Evolutionary conservation across 202 grass and related monocot species (phyloP).

Genomic region (Setaria viridis): DNA sequence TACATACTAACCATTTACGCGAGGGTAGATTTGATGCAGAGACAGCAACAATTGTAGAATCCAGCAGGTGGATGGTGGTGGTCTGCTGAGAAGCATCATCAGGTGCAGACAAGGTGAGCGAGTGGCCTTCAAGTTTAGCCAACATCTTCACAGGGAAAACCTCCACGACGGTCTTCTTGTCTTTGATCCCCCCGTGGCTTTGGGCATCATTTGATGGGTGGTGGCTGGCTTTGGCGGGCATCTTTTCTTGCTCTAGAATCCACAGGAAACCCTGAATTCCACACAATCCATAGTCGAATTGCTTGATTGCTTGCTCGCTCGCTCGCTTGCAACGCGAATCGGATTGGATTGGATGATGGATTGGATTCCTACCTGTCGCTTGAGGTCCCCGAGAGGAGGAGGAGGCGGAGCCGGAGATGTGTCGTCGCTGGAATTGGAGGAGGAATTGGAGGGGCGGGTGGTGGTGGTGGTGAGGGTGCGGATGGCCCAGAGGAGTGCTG

Average conservation of each 20-base stretch:
- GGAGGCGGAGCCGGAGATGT: neutral
- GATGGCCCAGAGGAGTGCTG: conserved; percentile 53
- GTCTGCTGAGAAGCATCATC: conserved; percentile 43
- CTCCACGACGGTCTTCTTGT: conserved; percentile 66
- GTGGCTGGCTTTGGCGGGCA: conserved; percentile 29
- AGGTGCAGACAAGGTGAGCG: conserved; percentile 56
- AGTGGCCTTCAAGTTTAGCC: conserved; percentile 58
- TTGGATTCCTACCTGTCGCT: neutral
- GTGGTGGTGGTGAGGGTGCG: conserved; percentile 33
- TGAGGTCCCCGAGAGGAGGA: neutral
- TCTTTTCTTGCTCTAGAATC: conserved; percentile 72
- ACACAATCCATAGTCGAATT: neutral
- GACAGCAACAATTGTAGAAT: conserved; percentile 61
- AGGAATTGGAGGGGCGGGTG: conserved; percentile 12
- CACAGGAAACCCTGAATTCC: conserved; percentile 65
- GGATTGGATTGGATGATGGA: neutral
- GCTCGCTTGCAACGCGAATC: too few species aligned
- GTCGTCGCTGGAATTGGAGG: too few species aligned
- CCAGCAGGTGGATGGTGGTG: conserved; percentile 55
- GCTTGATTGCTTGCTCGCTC: neutral
- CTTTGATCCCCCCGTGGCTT: conserved; percentile 55
- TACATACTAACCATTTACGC: conserved; percentile 75
- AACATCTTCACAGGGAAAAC: conserved; percentile 62
- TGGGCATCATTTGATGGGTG: conserved; percentile 23
- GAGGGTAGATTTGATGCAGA: conserved; percentile 72